Conservation (phyloP, 2,329 filamentous ascomycete species). For the Ilyonectria destructans region DNA sequence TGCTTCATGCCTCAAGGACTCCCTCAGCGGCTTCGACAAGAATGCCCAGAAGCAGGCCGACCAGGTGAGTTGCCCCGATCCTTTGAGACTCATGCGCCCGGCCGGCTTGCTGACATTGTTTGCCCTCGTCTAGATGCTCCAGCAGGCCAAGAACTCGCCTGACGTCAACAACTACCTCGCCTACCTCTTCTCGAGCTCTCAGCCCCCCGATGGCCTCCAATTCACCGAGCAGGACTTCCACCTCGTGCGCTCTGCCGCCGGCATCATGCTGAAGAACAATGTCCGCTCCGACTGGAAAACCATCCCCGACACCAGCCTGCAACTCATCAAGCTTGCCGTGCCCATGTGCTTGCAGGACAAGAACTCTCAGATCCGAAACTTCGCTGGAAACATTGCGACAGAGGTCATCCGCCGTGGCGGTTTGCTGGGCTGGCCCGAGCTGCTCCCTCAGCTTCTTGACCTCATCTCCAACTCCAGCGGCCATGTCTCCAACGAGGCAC, state of each 20-base stretch:
- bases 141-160: constrained; percentile 88
- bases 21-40: constrained; percentile 87
- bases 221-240: constrained; percentile 76
- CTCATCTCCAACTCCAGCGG: constrained; percentile 83
- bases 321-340: constrained; percentile 85
- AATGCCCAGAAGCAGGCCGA: constrained; percentile 91
- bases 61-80: constrained; percentile 70
- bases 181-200: constrained; percentile 85
- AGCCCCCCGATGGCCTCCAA: constrained; percentile 73
- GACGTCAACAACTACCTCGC: constrained; percentile 98
- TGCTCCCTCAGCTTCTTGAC: constrained; percentile 86
- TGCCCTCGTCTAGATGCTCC: constrained; percentile 81
- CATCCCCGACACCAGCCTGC: constrained; percentile 81
- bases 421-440: constrained; percentile 90
- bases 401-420: constrained; percentile 90
- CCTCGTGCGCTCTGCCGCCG: constrained; percentile 87
- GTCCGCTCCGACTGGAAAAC: constrained; percentile 82
- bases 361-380: constrained; percentile 86
- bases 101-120: constrained; percentile 39
- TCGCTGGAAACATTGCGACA: constrained; percentile 94
- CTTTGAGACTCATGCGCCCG: constrained; percentile 31
- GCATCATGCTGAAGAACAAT: constrained; percentile 97
- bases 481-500: constrained; percentile 78
- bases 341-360: constrained; percentile 86
- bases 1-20: constrained; percentile 90